phyloP scores from a whole-genome alignment of 2,329 filamentous ascomycete species.

The Beauveria sp. region DNA sequence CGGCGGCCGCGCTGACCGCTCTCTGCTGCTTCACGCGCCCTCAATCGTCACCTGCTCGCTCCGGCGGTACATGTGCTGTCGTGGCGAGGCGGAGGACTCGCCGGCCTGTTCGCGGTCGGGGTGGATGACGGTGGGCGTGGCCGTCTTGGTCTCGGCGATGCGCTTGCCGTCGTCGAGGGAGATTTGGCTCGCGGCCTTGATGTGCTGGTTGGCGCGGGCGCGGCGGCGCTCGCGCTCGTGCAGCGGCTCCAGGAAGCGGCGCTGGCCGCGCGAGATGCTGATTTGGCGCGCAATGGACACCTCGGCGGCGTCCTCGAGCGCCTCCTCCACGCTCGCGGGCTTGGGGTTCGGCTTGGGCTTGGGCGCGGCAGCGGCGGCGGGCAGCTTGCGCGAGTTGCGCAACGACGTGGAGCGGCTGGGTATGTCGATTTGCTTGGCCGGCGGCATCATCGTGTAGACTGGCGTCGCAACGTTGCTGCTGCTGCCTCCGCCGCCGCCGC shows the following conservation, averaged over 20 bases:
- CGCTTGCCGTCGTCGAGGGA: conserved; percentile 20
- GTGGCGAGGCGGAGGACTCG: conserved; percentile 17
- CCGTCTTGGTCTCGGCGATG: conserved; percentile 29
- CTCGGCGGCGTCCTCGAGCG: conserved; percentile 49
- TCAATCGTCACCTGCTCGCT: conserved; percentile 49
- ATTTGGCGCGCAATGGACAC: conserved; percentile 63
- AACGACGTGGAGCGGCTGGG: conserved; percentile 8
- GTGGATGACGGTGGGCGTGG: conserved; percentile 40
- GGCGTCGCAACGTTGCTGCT: background rate
- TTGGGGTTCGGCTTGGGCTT: background rate
- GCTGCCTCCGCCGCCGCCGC: background rate
- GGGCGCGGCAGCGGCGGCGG: background rate
- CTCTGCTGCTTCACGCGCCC: conserved; percentile 24
- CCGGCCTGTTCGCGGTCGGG: conserved; percentile 16
- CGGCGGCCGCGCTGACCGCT: background rate
- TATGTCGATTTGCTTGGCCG: background rate
- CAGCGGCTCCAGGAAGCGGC: conserved; percentile 50
- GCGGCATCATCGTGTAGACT: background rate
- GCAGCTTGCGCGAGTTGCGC: background rate
- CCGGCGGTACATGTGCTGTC: conserved; percentile 36
- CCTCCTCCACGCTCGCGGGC: background rate
- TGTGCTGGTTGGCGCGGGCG: conserved; percentile 10
- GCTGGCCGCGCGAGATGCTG: conserved; percentile 55
- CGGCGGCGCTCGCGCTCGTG: conserved; percentile 21
- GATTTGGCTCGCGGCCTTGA: conserved; percentile 11